Percentiles rank a stretch among this genome's conserved stretches.
These are phyloP conservation scores for Pulveroboletus ravenelii DNA, from an alignment of 768 basidiomycete genomes.

Conservation along the genomic window DNA sequence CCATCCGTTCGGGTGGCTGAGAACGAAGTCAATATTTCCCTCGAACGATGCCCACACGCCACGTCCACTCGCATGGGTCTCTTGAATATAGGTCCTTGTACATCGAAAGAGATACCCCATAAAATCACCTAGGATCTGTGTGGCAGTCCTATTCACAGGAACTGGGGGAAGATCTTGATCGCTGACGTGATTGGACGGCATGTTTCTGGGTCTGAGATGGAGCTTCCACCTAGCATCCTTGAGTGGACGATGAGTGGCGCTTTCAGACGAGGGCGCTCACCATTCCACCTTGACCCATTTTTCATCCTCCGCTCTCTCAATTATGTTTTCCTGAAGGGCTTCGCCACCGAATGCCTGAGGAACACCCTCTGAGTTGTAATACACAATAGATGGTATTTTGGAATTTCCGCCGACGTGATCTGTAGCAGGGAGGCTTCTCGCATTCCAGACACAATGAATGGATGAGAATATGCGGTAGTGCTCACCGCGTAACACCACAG, in stretches of 20 bases:
- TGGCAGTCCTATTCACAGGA: conserved; percentile 38
- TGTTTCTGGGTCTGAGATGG: conserved; percentile 29
- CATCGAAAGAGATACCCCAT: conserved; percentile 16
- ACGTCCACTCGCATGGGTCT: conserved; percentile 40
- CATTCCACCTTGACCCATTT: conserved; percentile 29
- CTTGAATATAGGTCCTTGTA: conserved; percentile 40
- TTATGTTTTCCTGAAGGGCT: conserved; percentile 27
- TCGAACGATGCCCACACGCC: conserved; percentile 39
- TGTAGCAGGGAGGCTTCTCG: conserved; percentile 43
- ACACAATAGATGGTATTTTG: conserved; percentile 48
- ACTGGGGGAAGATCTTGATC: conserved; percentile 38
- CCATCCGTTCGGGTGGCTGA: too few species aligned
- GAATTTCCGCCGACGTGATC: conserved; percentile 43
- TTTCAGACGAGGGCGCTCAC: conserved; percentile 8
- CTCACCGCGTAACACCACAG: conserved; percentile 24
- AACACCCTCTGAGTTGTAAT: conserved; percentile 39
- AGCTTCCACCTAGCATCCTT: conserved; percentile 33
- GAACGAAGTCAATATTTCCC: too few species aligned
- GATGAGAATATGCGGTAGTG: not conserved
- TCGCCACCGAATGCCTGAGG: conserved; percentile 27
- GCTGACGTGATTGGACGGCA: conserved; percentile 19
- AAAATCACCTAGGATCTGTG: conserved; percentile 47
- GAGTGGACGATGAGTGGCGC: not conserved
- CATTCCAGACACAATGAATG: not conserved
- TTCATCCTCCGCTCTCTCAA: conserved; percentile 39